A percentile compares a stretch with the other conserved stretches of the same genome.
phyloP scores from a whole-genome alignment of 2,329 filamentous ascomycete species.

The Trichoderma semiorbis region DNA sequence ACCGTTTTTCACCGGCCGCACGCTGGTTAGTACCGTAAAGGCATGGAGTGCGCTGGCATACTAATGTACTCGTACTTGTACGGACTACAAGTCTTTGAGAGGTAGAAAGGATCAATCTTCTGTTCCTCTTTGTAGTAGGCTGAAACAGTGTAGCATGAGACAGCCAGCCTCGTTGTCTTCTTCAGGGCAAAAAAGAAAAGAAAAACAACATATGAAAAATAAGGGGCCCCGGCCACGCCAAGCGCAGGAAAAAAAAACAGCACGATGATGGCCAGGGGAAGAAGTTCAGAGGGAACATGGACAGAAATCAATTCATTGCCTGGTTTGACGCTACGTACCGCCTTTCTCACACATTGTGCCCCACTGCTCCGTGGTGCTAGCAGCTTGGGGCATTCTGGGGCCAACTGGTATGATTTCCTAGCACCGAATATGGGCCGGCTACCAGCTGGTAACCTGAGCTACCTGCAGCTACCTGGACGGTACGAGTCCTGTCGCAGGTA shows the following conservation, averaged over 20 bases:
- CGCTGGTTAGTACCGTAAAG: background rate
- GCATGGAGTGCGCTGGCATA: background rate
- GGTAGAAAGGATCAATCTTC: background rate
- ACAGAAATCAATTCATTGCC: background rate
- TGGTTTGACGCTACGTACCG: conserved; percentile 8
- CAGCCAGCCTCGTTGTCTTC: background rate
- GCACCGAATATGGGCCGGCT: background rate
- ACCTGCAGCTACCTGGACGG: background rate
- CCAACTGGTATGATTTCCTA: background rate
- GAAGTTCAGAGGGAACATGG: background rate
- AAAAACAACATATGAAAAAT: background rate
- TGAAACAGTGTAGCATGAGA: background rate
- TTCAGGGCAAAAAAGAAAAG: background rate
- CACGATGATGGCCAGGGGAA: background rate
- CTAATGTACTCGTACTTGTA: background rate
- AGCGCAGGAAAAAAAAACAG: background rate
- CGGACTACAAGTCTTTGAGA: background rate
- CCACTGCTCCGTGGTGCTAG: conserved; percentile 10
- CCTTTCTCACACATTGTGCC: background rate
- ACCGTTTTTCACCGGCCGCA: background rate
- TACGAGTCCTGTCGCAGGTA: background rate
- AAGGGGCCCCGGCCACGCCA: conserved; percentile 1
- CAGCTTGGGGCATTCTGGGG: conserved; percentile 4
- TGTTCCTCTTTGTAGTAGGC: background rate
- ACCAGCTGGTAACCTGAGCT: background rate